These are phyloP conservation scores for Cruciata laevipes DNA, from an alignment of 257 asterid genomes.

Conservation along the genomic window DNA sequence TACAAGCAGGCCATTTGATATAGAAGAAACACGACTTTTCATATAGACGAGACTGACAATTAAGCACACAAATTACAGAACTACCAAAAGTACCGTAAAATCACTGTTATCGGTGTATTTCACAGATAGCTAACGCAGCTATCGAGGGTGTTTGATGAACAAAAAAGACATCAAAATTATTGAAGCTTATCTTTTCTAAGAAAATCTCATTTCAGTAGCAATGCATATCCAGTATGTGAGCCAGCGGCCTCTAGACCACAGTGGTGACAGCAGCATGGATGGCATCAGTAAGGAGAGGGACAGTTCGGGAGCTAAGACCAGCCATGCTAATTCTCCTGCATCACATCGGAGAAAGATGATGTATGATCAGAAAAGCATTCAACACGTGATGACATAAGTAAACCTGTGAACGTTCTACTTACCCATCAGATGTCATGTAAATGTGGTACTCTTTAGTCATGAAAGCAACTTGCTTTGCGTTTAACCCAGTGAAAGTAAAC, in stretches of 20 bases:
- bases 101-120: neutral
- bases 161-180: neutral
- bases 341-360: neutral
- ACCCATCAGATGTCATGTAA: constrained; percentile 94
- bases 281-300: constrained; percentile 77
- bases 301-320: constrained; percentile 63
- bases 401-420: constrained; percentile 10
- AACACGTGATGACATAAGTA: neutral
- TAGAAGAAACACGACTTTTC: no score
- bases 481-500: constrained; percentile 76
- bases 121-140: neutral
- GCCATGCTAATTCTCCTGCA: constrained; percentile 93
- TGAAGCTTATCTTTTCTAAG: neutral
- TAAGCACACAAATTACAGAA: neutral
- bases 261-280: constrained; percentile 67
- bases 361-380: neutral
- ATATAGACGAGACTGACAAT: no score
- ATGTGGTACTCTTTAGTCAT: constrained; percentile 75
- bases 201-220: neutral
- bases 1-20: no score
- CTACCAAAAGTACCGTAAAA: neutral
- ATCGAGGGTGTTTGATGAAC: neutral
- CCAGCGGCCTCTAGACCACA: constrained; percentile 26
- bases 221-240: neutral
- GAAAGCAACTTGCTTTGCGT: constrained; percentile 61